Evolutionary conservation across 2,329 filamentous ascomycete species (phyloP).

Genomic region (Phaeomoniella chlamydospora): DNA sequence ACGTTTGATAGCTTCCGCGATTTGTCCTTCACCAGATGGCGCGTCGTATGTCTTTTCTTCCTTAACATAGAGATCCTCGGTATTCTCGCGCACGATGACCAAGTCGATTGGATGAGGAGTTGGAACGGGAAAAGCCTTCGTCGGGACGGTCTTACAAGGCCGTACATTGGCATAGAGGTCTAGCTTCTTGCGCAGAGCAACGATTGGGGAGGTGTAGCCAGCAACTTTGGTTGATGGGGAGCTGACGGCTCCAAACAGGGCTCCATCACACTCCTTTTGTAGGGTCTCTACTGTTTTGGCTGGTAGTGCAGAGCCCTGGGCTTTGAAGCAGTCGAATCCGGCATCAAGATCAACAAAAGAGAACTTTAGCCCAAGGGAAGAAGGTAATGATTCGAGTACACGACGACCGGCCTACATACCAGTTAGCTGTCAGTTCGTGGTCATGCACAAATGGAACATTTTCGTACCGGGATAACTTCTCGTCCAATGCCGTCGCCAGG

Average conservation of each 20-base stretch:
- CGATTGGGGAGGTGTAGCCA: constrained; percentile 93
- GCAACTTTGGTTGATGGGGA: constrained; percentile 81
- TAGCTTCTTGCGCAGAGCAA: constrained; percentile 87
- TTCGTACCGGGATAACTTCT: constrained; percentile 74
- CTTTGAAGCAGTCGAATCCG: constrained; percentile 85
- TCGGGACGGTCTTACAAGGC: constrained; percentile 71
- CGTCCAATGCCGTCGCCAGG: constrained; percentile 96
- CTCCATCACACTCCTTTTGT: constrained; percentile 83
- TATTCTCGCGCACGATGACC: constrained; percentile 97
- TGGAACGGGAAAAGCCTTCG: constrained; percentile 22
- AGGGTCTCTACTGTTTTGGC: constrained; percentile 84
- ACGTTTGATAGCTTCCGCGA: constrained; percentile 95
- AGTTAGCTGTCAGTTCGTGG: constrained; percentile 5
- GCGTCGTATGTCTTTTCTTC: constrained; percentile 75
- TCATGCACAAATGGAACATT: constrained; percentile 1
- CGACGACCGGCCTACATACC: constrained; percentile 62
- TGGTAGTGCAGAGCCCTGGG: constrained; percentile 75
- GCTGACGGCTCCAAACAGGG: constrained; percentile 88
- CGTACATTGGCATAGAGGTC: constrained; percentile 96
- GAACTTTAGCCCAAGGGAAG: constrained; percentile 86
- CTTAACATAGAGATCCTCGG: constrained; percentile 96
- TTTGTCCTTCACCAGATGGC: constrained; percentile 51
- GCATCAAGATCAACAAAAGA: constrained; percentile 86
- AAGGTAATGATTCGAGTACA: constrained; percentile 79
- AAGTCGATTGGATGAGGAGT: constrained; percentile 63